These are phyloP conservation scores for Starmerella kuoi DNA, from an alignment of 805 yeast species.

Conservation along the genomic window DNA sequence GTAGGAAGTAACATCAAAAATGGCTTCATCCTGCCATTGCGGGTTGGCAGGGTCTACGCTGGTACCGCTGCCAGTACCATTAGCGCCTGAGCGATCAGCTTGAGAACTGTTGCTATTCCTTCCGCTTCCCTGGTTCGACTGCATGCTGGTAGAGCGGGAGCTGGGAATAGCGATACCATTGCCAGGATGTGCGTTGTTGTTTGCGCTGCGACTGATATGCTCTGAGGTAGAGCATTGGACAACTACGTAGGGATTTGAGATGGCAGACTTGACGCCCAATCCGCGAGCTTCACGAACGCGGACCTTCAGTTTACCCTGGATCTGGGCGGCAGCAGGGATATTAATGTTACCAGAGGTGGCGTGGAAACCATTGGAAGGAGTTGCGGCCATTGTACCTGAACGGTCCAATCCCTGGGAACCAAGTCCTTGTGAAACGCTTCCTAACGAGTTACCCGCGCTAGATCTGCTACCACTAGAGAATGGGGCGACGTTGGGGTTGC, in stretches of 20 bases:
- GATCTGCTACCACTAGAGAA: background rate
- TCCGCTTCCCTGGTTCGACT: slow-evolving; percentile 9
- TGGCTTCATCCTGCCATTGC: slow-evolving; percentile 83
- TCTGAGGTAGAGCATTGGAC: slow-evolving; percentile 88
- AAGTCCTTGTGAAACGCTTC: background rate
- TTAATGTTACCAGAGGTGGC: slow-evolving; percentile 6
- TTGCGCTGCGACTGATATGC: slow-evolving; percentile 47
- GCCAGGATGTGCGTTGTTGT: slow-evolving; percentile 7
- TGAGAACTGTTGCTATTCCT: slow-evolving; percentile 8
- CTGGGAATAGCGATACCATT: slow-evolving; percentile 31
- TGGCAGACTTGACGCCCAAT: slow-evolving; percentile 31
- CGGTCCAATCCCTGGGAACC: background rate
- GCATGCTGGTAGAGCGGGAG: slow-evolving; percentile 10
- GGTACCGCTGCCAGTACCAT: background rate
- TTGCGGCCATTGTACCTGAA: background rate
- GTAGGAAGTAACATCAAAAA: slow-evolving; percentile 73
- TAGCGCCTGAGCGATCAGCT: background rate
- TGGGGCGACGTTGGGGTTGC: background rate
- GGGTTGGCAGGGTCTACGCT: slow-evolving; percentile 41
- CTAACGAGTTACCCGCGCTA: background rate
- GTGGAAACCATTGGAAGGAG: slow-evolving; percentile 1
- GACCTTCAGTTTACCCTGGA: slow-evolving; percentile 62
- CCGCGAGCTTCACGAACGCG: slow-evolving; percentile 55
- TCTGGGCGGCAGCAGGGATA: slow-evolving; percentile 19
- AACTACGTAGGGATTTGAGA: slow-evolving; percentile 47